Evolutionary conservation across 2,329 filamentous ascomycete genomes (phyloP).

Genomic region (Aureobasidium sp.): DNA sequence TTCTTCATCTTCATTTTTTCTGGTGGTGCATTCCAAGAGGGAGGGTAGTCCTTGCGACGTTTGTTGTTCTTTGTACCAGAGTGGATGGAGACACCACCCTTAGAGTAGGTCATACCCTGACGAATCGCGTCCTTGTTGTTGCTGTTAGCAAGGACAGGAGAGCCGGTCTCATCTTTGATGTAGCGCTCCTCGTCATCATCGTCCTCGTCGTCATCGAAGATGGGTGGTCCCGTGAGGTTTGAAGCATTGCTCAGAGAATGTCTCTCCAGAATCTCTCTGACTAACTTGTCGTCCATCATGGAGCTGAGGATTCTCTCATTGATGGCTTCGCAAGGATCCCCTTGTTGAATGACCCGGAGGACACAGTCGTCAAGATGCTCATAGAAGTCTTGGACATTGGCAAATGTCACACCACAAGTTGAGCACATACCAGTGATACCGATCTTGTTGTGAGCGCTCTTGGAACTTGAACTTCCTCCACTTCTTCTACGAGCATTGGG

Average conservation of each 20-base stretch:
- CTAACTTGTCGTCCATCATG: conserved; percentile 53
- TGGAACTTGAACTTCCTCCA: conserved; percentile 36
- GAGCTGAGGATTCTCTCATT: conserved; percentile 50
- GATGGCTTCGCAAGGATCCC: conserved; percentile 52
- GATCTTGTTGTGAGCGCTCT: conserved; percentile 59
- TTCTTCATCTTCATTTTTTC: conserved; percentile 99
- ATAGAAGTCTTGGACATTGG: conserved; percentile 90
- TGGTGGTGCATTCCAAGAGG: conserved; percentile 85
- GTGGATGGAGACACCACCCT: conserved; percentile 58
- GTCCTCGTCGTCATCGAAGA: conserved; percentile 52
- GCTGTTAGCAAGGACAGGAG: not conserved
- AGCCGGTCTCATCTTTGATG: conserved; percentile 29
- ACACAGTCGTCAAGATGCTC: conserved; percentile 79
- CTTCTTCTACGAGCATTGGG: conserved; percentile 82
- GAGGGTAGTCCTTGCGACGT: conserved; percentile 87
- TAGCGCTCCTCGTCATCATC: conserved; percentile 51
- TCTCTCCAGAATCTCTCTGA: conserved; percentile 52
- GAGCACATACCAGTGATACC: conserved; percentile 81
- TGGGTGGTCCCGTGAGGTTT: conserved; percentile 34
- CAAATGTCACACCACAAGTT: conserved; percentile 79
- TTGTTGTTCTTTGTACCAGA: conserved; percentile 58
- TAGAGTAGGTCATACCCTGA: conserved; percentile 69
- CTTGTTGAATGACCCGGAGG: conserved; percentile 54
- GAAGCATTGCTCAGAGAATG: conserved; percentile 48
- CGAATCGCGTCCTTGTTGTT: conserved; percentile 33